Evolutionary conservation across 148 eudicot species (phyloP).

Genomic region (Rhododendron ovatum): DNA sequence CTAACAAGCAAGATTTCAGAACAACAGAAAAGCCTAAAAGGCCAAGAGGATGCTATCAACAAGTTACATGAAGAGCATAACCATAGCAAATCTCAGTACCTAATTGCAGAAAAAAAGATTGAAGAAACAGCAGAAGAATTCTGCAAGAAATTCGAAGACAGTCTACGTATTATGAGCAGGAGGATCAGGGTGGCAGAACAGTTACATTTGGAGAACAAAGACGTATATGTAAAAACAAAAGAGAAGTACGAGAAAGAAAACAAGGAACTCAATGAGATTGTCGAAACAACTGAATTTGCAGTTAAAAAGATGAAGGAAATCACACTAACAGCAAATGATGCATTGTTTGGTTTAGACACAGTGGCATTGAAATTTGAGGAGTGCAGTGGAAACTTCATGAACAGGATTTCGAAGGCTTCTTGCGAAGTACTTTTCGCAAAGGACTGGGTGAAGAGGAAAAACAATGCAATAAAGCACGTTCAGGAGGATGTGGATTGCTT

Average conservation of each 20-base stretch:
- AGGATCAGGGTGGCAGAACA: slow-evolving; percentile 82
- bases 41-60: slow-evolving; percentile 22
- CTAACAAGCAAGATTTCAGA: slow-evolving; percentile 24
- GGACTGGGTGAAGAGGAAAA: slow-evolving; percentile 51
- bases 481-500: slow-evolving; percentile 31
- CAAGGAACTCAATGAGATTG: not conserved
- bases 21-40: slow-evolving; percentile 26
- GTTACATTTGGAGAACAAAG: slow-evolving; percentile 60
- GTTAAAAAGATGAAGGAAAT: slow-evolving; percentile 27
- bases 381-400: slow-evolving; percentile 36
- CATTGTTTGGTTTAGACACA: slow-evolving; percentile 31
- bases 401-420: slow-evolving; percentile 41
- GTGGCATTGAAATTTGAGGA: slow-evolving; percentile 36
- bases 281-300: slow-evolving; percentile 24
- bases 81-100: slow-evolving; percentile 26
- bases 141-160: slow-evolving; percentile 58
- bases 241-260: slow-evolving; percentile 14
- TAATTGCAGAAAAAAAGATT: slow-evolving; percentile 51
- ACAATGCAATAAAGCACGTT: slow-evolving; percentile 32
- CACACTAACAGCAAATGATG: slow-evolving; percentile 28
- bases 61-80: slow-evolving; percentile 29
- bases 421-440: slow-evolving; percentile 57
- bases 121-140: slow-evolving; percentile 65
- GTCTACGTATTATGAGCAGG: slow-evolving; percentile 52
- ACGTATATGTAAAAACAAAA: slow-evolving; percentile 34